Base-by-base conservation (phyloP, 345 rosid species). In the Carallia brachiata region DNA sequence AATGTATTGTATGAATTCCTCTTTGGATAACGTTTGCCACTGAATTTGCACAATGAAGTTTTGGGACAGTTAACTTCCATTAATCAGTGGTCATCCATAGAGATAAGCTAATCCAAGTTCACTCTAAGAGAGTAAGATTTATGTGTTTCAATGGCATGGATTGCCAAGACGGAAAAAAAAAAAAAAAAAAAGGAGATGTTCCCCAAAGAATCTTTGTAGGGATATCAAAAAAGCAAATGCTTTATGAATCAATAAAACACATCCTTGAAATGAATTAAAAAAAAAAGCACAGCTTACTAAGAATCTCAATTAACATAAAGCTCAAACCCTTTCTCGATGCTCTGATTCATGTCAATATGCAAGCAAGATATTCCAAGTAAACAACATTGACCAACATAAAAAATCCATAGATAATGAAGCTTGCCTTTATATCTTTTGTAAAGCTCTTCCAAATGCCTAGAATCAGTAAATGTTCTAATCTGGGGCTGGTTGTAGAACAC, bases 401-500 rank as follows among this genome's bases (percentile, higher is more conserved):
- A 69, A 34, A 32, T 13, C 5, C 1, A 5, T n/a, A 6, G 62
- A 36, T 31, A n/a, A 18, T 27, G 55, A 27, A 63, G 53, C 80
- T 79, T 79, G 81, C 99, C 99, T 92, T 88, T 92, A 71, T 92
- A 94, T 90, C 89, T 86, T 67, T 85, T 83, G 79, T 90, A 94
- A 76, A 94, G 91, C 86, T 92, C 97, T 82, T 94, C 99, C 87
- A 92, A 81, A 79, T 85, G 88, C 83, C 88, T 87, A 18, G 86
- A 73, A 78, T 94, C 97, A 40, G 93, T 82, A 61, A 68, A 79
- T 74, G 84, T 83, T 89, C 81, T 86, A 61, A 83, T 70, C 52
- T 95, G 99, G 39, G 98, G 90, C 70, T 89, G 97, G 76, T 87
- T 86, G 77, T 89, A 95, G 84, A 92, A 92, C 65, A 84, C 74